Evolutionary conservation across 169 alveolate genomes (phyloP).

Genomic region (Plasmodium vinckei): DNA sequence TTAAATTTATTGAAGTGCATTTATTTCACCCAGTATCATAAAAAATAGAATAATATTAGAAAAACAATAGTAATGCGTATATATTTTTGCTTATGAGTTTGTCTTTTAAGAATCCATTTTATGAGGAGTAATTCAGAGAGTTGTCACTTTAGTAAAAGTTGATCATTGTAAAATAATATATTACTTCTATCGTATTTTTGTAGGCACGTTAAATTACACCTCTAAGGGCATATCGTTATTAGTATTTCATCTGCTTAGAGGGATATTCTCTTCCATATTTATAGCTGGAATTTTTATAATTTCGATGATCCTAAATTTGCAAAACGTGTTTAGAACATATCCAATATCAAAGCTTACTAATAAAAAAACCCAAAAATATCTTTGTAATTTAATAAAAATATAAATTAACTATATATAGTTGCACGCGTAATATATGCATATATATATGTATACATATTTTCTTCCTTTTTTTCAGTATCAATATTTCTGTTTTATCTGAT

Average conservation of each 20-base stretch:
- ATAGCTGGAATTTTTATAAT: constrained; percentile 62
- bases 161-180: background rate
- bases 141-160: background rate
- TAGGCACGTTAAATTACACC: constrained; percentile 62
- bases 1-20: background rate
- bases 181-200: constrained; percentile 1
- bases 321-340: constrained; percentile 55
- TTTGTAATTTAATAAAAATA: constrained; percentile 19
- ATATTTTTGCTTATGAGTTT: background rate
- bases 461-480: constrained; percentile 35
- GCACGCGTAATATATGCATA: background rate
- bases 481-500: constrained; percentile 62
- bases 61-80: too few species aligned
- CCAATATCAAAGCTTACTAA: constrained; percentile 39
- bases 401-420: constrained; percentile 3
- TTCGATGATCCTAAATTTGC: constrained; percentile 49
- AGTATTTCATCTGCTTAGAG: constrained; percentile 62
- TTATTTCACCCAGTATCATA: background rate
- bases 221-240: constrained; percentile 55
- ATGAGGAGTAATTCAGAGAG: background rate
- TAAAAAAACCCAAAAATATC: constrained; percentile 60
- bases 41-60: too few species aligned
- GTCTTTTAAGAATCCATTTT: background rate
- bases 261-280: constrained; percentile 55
- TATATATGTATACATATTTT: background rate